Evolutionary conservation across 2,329 filamentous ascomycete species (phyloP).

Genomic region (Leptographium radiaticola): DNA sequence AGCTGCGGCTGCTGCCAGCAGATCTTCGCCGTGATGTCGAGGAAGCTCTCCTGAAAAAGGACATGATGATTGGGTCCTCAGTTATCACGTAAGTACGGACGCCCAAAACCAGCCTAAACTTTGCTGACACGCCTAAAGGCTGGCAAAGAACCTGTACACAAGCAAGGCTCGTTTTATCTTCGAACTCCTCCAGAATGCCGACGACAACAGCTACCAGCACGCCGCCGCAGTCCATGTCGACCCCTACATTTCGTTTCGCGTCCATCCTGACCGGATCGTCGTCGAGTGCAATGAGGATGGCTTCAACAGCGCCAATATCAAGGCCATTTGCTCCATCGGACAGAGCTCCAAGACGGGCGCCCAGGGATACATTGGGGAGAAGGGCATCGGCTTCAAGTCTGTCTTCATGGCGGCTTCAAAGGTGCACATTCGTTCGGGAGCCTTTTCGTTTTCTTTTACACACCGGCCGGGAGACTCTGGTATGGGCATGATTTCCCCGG

Average conservation of each 20-base stretch:
- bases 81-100: conserved; percentile 13
- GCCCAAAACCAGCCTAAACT: background rate
- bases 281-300: conserved; percentile 39
- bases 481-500: conserved; percentile 35
- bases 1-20: conserved; percentile 3
- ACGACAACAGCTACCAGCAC: conserved; percentile 31
- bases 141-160: conserved; percentile 29
- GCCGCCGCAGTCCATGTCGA: conserved; percentile 8
- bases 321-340: conserved; percentile 31
- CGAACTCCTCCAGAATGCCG: conserved; percentile 41
- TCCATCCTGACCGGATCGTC: conserved; percentile 24
- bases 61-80: conserved; percentile 11
- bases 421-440: conserved; percentile 30
- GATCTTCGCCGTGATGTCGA: conserved; percentile 7
- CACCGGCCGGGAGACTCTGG: conserved; percentile 27
- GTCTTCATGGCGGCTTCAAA: conserved; percentile 33
- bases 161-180: conserved; percentile 34
- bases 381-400: conserved; percentile 39
- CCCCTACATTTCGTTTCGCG: conserved; percentile 22
- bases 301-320: conserved; percentile 27
- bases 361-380: conserved; percentile 32
- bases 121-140: conserved; percentile 14
- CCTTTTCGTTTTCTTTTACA: conserved; percentile 30
- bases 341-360: conserved; percentile 29
- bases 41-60: conserved; percentile 10